phyloP scores from a whole-genome alignment of 2,329 filamentous ascomycete species.

The Diaporthe capsici region DNA sequence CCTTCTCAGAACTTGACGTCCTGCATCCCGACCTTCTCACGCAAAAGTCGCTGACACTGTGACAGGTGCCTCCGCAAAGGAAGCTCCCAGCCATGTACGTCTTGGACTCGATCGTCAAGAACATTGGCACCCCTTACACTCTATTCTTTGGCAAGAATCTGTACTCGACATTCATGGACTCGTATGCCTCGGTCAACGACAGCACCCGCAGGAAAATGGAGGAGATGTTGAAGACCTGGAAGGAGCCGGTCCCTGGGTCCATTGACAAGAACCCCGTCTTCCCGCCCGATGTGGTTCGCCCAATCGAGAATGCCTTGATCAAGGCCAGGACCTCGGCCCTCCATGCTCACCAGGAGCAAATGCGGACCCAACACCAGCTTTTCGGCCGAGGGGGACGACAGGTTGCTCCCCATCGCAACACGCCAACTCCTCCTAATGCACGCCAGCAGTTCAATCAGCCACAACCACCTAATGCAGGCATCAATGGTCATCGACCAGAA shows the following conservation, averaged over 20 bases:
- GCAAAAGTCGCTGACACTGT: slow-evolving; percentile 44
- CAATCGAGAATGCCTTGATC: slow-evolving; percentile 94
- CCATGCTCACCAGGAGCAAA: slow-evolving; percentile 70
- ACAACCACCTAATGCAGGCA: slow-evolving; percentile 52
- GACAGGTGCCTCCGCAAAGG: slow-evolving; percentile 85
- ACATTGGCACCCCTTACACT: slow-evolving; percentile 97
- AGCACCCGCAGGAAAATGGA: slow-evolving; percentile 91
- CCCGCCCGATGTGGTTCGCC: slow-evolving; percentile 84
- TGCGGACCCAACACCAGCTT: slow-evolving; percentile 69
- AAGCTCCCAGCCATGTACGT: slow-evolving; percentile 98
- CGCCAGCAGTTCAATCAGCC: slow-evolving; percentile 54
- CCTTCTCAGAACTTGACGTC: neutral
- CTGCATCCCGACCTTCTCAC: neutral
- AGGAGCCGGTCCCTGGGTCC: slow-evolving; percentile 94
- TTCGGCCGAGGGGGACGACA: slow-evolving; percentile 64
- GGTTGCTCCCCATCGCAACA: slow-evolving; percentile 74
- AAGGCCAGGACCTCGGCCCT: slow-evolving; percentile 78
- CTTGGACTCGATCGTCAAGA: slow-evolving; percentile 98
- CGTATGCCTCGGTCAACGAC: slow-evolving; percentile 90
- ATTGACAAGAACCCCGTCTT: slow-evolving; percentile 95
- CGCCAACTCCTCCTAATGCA: slow-evolving; percentile 78
- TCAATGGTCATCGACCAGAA: slow-evolving; percentile 48
- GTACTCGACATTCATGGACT: slow-evolving; percentile 96
- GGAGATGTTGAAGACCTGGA: slow-evolving; percentile 98
- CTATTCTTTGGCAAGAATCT: slow-evolving; percentile 93